phyloP scores from a whole-genome alignment of 257 asterid genomes.

The Forsythia suspensa region DNA sequence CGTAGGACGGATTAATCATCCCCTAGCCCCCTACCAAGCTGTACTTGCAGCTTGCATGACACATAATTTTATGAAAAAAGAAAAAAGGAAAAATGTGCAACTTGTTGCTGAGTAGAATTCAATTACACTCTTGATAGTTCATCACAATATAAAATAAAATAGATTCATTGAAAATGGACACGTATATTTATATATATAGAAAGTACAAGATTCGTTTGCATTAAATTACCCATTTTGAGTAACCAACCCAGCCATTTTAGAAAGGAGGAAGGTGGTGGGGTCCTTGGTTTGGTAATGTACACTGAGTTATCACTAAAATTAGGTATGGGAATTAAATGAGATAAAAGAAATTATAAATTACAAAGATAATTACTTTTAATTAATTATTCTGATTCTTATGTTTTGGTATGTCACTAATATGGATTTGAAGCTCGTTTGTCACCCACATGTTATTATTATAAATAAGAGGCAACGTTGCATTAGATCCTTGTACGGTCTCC shows the following conservation, averaged over 20 bases:
- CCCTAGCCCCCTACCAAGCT: not conserved
- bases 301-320: not conserved
- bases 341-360: not conserved
- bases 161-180: not conserved
- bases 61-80: too few relatives aligned
- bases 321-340: not conserved
- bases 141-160: not conserved
- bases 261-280: not conserved
- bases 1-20: not conserved
- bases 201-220: not conserved
- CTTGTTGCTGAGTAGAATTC: not conserved
- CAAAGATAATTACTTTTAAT: too few relatives aligned
- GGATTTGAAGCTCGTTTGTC: not conserved
- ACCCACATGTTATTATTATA: not conserved
- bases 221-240: not conserved
- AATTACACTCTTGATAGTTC: not conserved
- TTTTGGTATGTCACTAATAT: not conserved
- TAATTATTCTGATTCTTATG: not conserved
- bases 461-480: not conserved
- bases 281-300: not conserved
- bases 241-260: not conserved
- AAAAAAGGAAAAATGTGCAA: not conserved
- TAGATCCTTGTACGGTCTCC: not conserved
- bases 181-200: too few relatives aligned
- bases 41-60: not conserved